Base-by-base conservation (phyloP, 306 rosid genomes). In the Vigna unguiculata region DNA sequence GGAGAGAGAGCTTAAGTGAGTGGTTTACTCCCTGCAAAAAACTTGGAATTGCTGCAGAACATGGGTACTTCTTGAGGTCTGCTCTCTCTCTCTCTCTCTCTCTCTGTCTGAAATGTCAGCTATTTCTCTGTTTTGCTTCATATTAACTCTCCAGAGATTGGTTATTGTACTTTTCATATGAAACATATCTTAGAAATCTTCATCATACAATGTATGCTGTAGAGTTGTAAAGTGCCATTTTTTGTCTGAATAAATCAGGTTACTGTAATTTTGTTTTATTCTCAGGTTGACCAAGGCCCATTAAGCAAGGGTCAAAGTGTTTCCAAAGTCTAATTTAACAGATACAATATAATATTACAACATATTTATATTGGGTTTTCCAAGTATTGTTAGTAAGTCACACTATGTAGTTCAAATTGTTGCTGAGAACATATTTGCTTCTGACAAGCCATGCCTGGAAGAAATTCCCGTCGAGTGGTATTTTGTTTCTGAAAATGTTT, bases 1-100 rank as follows among this genome's bases (percentile, higher is more conserved):
- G 91, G 45, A 89, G 84, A 83, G 78, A 53, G 48, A 87, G 91
- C 88, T 80, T 91, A 82, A 85, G 81, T 80, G 77, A 86, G 28
- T 91, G 97, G 97, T 91, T 91, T 80, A 46, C 80, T 69, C 86
- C 94, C 13, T 89, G 91, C 78, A 52, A 75, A 83, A 89, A 84
- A 48, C 90, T 91, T 75, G 92, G 97, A 83, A 84, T 89, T 78
- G 97, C 97, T 1, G 97, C 97, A 19, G 92, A 91, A 81, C 94
- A 91, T 82, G 94, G 97, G 55, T 91, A 85, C 72, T 87, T 87
- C 80, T 61, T 89, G 76, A 89, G 97, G 97, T 91, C n/a, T 57
- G 85, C 9, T 45, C 71, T 62, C 70, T 69, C 73, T 51, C 68
- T 36, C 15, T 55, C 52, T 57, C 71, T 62, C 70, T 69, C 78